Conservation (phyloP, 2,329 filamentous ascomycete genomes). For the Colletotrichum agaves region DNA sequence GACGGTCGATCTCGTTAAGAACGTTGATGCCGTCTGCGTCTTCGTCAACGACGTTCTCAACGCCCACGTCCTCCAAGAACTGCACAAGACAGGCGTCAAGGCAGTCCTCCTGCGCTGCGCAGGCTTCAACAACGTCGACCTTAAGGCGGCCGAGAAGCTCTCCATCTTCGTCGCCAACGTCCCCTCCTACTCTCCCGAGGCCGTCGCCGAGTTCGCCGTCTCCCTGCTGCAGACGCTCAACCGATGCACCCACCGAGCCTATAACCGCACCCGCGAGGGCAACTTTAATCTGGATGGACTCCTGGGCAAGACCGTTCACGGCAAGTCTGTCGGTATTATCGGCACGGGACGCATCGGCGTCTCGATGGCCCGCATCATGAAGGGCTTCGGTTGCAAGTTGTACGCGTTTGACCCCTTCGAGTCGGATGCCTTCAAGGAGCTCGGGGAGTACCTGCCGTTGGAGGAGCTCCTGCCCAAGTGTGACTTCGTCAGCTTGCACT, state of each 20-base stretch:
- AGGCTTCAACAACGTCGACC: constrained; percentile 75
- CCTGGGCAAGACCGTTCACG: constrained; percentile 69
- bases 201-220: constrained; percentile 77
- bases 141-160: constrained; percentile 62
- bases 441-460: constrained; percentile 64
- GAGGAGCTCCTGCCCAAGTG: constrained; percentile 63
- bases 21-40: constrained; percentile 69
- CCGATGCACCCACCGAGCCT: constrained; percentile 74
- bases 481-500: constrained; percentile 74
- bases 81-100: constrained; percentile 61
- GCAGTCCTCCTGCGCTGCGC: constrained; percentile 74
- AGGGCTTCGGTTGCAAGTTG: constrained; percentile 72
- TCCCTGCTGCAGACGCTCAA: constrained; percentile 74
- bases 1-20: constrained; percentile 61
- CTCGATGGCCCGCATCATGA: constrained; percentile 69
- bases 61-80: constrained; percentile 60
- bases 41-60: constrained; percentile 74
- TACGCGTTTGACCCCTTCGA: constrained; percentile 70
- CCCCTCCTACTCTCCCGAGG: constrained; percentile 75
- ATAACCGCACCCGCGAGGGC: constrained; percentile 74
- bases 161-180: constrained; percentile 73
- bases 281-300: constrained; percentile 75
- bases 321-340: constrained; percentile 74
- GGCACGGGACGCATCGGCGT: constrained; percentile 75
- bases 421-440: constrained; percentile 57